These are phyloP conservation scores for Wallemia hederae DNA, from an alignment of 1,284 basidiomycete genomes.

Conservation along the genomic window DNA sequence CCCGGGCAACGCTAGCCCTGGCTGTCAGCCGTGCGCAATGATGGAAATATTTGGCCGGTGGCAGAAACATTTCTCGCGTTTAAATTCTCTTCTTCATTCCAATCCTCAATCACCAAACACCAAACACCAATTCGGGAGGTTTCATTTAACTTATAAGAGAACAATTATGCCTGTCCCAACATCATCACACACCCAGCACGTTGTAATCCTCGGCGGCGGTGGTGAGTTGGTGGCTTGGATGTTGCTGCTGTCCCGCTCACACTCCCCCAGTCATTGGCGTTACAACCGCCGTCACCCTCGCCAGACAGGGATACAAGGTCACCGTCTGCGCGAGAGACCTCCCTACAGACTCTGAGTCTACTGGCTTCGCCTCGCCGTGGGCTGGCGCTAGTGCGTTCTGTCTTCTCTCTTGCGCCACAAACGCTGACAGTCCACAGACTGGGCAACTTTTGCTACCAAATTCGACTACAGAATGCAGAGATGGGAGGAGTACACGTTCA, in stretches of 20 bases:
- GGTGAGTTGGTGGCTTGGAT: background rate
- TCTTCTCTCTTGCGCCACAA: background rate
- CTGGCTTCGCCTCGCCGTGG: conserved; percentile 37
- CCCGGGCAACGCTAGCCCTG: no score
- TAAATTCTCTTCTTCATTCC: background rate
- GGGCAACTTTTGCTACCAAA: conserved; percentile 26
- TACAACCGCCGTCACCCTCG: conserved; percentile 18
- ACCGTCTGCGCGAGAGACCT: conserved; percentile 34
- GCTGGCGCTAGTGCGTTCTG: conserved; percentile 21
- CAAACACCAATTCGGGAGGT: background rate
- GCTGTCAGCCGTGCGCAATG: no score
- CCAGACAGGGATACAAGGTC: conserved; percentile 21
- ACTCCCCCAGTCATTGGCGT: conserved; percentile 19
- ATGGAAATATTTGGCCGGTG: no score
- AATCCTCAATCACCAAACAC: background rate
- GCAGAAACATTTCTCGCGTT: background rate
- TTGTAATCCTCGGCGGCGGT: background rate
- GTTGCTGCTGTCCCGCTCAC: background rate
- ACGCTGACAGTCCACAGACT: conserved; percentile 29
- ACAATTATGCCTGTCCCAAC: background rate
- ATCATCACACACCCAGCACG: background rate
- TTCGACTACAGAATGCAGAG: conserved; percentile 20
- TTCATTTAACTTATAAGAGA: background rate
- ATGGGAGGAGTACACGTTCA: conserved; percentile 12
- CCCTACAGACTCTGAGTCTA: conserved; percentile 29